Conservation (phyloP, 1,139 yeast genomes). For the Lipomyces yarrowii region DNA sequence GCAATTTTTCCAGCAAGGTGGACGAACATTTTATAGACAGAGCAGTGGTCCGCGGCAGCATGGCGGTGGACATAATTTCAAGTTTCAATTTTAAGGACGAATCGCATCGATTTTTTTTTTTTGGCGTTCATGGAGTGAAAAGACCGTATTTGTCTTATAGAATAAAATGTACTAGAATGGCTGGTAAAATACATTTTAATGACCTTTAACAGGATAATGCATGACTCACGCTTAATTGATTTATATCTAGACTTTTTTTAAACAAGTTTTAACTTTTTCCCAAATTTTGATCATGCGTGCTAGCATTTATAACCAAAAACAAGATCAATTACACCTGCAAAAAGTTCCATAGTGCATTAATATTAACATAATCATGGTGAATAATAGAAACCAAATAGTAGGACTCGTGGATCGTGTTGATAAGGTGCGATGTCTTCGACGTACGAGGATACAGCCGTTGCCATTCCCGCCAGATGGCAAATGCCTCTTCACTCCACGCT, state of each 20-base stretch:
- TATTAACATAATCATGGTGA: slow-evolving; percentile 80
- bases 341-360: slow-evolving; percentile 75
- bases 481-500: slow-evolving; percentile 94
- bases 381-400: slow-evolving; percentile 80
- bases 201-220: background rate
- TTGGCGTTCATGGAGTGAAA: background rate
- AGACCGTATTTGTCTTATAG: background rate
- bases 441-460: slow-evolving; percentile 69
- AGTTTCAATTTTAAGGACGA: slow-evolving; percentile 3
- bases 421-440: slow-evolving; percentile 59
- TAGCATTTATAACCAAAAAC: background rate
- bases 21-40: slow-evolving; percentile 4
- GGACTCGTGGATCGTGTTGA: slow-evolving; percentile 60
- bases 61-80: slow-evolving; percentile 11
- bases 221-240: background rate
- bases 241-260: background rate
- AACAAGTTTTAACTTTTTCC: background rate
- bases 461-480: slow-evolving; percentile 91
- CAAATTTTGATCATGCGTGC: background rate
- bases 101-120: background rate
- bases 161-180: background rate
- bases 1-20: slow-evolving; percentile 13
- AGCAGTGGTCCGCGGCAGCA: background rate
- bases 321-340: slow-evolving; percentile 11
- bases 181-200: background rate